Evolutionary conservation across 2,329 filamentous ascomycete species (phyloP).

Genomic region (Trichoderma endophyticum): DNA sequence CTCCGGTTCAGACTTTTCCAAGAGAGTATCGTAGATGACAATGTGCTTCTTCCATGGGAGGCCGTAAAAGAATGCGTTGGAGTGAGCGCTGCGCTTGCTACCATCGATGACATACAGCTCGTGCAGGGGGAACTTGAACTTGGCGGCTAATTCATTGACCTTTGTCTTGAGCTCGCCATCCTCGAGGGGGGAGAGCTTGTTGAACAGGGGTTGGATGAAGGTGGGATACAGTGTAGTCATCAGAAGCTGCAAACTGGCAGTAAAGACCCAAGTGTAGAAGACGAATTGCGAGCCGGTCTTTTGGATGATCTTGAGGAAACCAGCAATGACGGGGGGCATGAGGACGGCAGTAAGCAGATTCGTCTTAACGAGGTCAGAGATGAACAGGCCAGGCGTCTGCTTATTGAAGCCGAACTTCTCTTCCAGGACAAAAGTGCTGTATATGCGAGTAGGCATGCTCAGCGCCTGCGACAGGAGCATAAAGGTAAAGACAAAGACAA

Average conservation of each 20-base stretch:
- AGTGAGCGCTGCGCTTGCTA: slow-evolving; percentile 81
- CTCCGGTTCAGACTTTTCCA: slow-evolving; percentile 88
- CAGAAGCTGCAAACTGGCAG: slow-evolving; percentile 83
- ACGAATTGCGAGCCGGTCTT: slow-evolving; percentile 94
- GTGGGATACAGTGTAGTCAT: slow-evolving; percentile 97
- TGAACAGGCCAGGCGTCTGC: slow-evolving; percentile 83
- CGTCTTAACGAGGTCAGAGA: slow-evolving; percentile 88
- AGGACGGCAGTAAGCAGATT: slow-evolving; percentile 78
- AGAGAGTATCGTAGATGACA: slow-evolving; percentile 96
- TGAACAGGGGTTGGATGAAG: slow-evolving; percentile 91
- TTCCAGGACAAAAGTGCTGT: slow-evolving; percentile 93
- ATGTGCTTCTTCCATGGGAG: slow-evolving; percentile 99
- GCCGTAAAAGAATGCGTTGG: slow-evolving; percentile 93
- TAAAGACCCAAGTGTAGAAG: slow-evolving; percentile 96
- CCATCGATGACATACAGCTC: slow-evolving; percentile 95
- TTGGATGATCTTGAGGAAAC: slow-evolving; percentile 90
- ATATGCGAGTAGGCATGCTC: slow-evolving; percentile 78
- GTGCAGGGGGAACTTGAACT: slow-evolving; percentile 84
- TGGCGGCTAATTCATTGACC: slow-evolving; percentile 78
- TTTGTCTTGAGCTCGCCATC: slow-evolving; percentile 82
- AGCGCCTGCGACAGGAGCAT: slow-evolving; percentile 76
- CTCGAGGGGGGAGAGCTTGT: slow-evolving; percentile 91
- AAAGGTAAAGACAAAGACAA: slow-evolving; percentile 87
- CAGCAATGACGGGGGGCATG: slow-evolving; percentile 83
- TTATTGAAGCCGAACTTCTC: slow-evolving; percentile 99